These are phyloP conservation scores for Dipteronia sinensis DNA, from an alignment of 345 rosid species.

Conservation along the genomic window DNA sequence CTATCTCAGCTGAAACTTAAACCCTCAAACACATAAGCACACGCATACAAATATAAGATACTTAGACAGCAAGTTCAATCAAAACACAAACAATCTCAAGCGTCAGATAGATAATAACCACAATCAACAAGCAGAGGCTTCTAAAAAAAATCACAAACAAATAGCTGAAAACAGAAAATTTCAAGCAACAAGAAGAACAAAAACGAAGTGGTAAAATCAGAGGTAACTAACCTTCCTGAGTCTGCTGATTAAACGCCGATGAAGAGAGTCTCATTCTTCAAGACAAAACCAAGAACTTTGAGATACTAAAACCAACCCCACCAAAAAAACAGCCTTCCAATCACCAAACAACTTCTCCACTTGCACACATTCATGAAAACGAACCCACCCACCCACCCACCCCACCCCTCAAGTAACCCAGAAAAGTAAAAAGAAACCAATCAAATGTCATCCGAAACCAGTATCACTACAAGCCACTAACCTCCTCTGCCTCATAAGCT, in stretches of 20 bases:
- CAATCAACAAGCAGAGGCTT: neutral
- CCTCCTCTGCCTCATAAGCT: conserved; percentile 30
- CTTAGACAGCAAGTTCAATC: neutral
- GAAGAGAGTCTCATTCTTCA: conserved; percentile 56
- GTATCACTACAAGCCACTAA: conserved; percentile 25
- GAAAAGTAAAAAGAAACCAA: neutral
- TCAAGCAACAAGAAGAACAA: neutral
- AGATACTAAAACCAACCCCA: conserved; percentile 17
- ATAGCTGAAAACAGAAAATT: conserved; percentile 1
- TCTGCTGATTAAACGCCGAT: conserved; percentile 52
- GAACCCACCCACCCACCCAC: conserved; percentile 11
- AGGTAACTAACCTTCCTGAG: conserved; percentile 48
- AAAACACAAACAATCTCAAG: neutral
- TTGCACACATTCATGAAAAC: conserved; percentile 14
- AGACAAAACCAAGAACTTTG: conserved; percentile 5
- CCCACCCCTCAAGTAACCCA: neutral
- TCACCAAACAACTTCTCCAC: conserved; percentile 6
- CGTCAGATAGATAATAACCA: neutral
- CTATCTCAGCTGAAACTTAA: neutral
- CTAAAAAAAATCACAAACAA: neutral
- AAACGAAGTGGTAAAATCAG: neutral
- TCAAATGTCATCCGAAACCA: conserved; percentile 32
- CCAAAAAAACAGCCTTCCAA: neutral
- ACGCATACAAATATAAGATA: neutral
- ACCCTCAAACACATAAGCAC: neutral